These are phyloP conservation scores for Zizania latifolia DNA, from an alignment of 176 grass and related monocot genomes.

Conservation along the genomic window DNA sequence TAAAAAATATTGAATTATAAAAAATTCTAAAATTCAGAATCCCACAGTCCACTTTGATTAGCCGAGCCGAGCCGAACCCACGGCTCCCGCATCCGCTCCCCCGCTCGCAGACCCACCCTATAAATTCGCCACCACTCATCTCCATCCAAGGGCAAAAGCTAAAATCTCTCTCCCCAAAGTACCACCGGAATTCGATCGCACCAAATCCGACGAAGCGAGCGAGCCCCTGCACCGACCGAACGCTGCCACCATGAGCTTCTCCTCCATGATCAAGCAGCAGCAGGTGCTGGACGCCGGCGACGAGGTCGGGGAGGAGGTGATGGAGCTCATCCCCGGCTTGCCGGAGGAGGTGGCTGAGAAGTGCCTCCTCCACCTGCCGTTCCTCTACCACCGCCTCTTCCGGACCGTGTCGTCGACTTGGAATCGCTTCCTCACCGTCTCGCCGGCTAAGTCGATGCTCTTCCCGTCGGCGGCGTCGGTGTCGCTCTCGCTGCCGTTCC, in stretches of 20 bases:
- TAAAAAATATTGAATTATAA: too few relatives aligned
- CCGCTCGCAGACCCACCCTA: slow-evolving; percentile 16
- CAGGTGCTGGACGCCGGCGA: slow-evolving; percentile 19
- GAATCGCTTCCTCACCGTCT: slow-evolving; percentile 73
- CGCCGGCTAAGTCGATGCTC: slow-evolving; percentile 30
- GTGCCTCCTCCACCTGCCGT: slow-evolving; percentile 97
- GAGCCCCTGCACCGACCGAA: too few relatives aligned
- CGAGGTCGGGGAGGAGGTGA: slow-evolving; percentile 27
- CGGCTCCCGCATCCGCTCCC: neutral
- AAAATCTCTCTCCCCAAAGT: neutral
- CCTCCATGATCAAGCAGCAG: slow-evolving; percentile 50
- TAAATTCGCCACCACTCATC: slow-evolving; percentile 7
- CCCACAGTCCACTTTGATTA: neutral
- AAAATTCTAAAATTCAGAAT: slow-evolving; percentile 23
- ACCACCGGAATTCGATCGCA: neutral
- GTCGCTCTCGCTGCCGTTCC: slow-evolving; percentile 52
- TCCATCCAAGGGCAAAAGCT: too few relatives aligned
- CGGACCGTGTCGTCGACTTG: slow-evolving; percentile 84
- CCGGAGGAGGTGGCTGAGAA: slow-evolving; percentile 96
- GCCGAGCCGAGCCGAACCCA: neutral
- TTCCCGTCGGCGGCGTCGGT: neutral
- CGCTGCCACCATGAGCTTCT: slow-evolving; percentile 38
- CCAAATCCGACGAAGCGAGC: neutral
- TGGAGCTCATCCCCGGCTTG: slow-evolving; percentile 72
- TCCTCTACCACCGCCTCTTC: slow-evolving; percentile 84